phyloP scores from a whole-genome alignment of 352 stramenopile genomes.

The Phytophthora fragariae region DNA sequence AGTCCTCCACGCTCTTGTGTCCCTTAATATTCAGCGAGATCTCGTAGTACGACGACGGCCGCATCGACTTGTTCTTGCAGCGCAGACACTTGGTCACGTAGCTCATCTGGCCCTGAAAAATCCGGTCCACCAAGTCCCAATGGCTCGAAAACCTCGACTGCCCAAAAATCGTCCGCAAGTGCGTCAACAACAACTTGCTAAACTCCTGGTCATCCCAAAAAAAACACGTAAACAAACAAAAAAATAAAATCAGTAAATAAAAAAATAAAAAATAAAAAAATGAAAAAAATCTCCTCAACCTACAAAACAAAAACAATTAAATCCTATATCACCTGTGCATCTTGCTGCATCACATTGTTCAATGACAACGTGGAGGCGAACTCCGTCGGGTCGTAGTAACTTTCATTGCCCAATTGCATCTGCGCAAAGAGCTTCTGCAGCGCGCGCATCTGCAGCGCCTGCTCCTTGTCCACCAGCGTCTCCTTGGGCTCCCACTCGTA shows the following conservation, averaged over 20 bases:
- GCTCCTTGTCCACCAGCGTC: constrained; percentile 50
- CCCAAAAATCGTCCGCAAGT: constrained; percentile 80
- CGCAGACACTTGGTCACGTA: constrained; percentile 87
- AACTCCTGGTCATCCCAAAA: constrained; percentile 71
- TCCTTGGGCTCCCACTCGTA: constrained; percentile 84
- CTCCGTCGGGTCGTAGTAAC: constrained; percentile 77
- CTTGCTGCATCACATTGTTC: constrained; percentile 88
- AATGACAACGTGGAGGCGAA: constrained; percentile 82
- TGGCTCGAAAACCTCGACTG: constrained; percentile 65
- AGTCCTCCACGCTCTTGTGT: constrained; percentile 75
- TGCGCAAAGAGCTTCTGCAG: constrained; percentile 86
- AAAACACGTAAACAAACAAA: neutral
- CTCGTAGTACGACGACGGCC: constrained; percentile 82
- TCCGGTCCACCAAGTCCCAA: constrained; percentile 71
- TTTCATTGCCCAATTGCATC: constrained; percentile 82
- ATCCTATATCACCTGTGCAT: constrained; percentile 70
- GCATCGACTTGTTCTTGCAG: constrained; percentile 72
- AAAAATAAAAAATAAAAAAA: constrained; percentile 9
- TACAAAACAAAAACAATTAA: constrained; percentile 6
- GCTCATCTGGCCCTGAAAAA: constrained; percentile 86
- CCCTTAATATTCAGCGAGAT: constrained; percentile 91
- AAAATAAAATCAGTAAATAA: constrained; percentile 4
- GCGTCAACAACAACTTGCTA: constrained; percentile 83
- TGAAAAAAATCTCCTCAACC: constrained; percentile 3
- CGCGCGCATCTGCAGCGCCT: constrained; percentile 77